phyloP scores from a whole-genome alignment of 1,139 yeast species.

The Suhomyces anneliseae region DNA sequence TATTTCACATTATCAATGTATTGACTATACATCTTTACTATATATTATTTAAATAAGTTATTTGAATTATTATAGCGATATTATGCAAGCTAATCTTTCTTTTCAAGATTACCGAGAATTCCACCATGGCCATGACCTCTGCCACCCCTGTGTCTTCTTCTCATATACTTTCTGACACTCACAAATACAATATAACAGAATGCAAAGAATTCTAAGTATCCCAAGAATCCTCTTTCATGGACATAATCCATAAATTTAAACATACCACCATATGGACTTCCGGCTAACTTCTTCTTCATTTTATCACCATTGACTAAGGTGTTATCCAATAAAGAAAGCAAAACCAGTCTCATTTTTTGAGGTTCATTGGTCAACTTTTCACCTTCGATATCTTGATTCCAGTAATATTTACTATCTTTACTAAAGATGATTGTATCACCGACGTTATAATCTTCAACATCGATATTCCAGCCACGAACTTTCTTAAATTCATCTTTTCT shows the following conservation, averaged over 20 bases:
- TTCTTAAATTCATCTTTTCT: slow-evolving; percentile 32
- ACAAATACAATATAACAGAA: slow-evolving; percentile 1
- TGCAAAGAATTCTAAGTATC: slow-evolving; percentile 34
- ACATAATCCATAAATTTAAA: slow-evolving; percentile 45
- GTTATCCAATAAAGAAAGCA: slow-evolving; percentile 36
- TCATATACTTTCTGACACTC: neutral
- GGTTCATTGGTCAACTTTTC: slow-evolving; percentile 32
- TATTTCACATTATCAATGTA: too few species aligned
- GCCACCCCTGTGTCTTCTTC: slow-evolving; percentile 5
- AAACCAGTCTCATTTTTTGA: slow-evolving; percentile 24
- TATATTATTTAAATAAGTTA: too few species aligned
- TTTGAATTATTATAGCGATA: neutral
- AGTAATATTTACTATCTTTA: slow-evolving; percentile 33
- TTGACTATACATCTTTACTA: neutral
- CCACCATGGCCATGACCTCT: slow-evolving; percentile 19
- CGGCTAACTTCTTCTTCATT: slow-evolving; percentile 30
- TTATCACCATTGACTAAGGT: slow-evolving; percentile 15
- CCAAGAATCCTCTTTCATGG: slow-evolving; percentile 46
- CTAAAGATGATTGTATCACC: slow-evolving; percentile 46
- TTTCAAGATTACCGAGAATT: slow-evolving; percentile 22
- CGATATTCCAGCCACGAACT: slow-evolving; percentile 43
- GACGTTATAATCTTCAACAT: slow-evolving; percentile 30
- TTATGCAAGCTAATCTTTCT: slow-evolving; percentile 19
- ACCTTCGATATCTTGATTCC: slow-evolving; percentile 34
- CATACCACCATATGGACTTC: slow-evolving; percentile 43